phyloP scores from a whole-genome alignment of 2,329 filamentous ascomycete species.

The Cladosporium cucumerinum region DNA sequence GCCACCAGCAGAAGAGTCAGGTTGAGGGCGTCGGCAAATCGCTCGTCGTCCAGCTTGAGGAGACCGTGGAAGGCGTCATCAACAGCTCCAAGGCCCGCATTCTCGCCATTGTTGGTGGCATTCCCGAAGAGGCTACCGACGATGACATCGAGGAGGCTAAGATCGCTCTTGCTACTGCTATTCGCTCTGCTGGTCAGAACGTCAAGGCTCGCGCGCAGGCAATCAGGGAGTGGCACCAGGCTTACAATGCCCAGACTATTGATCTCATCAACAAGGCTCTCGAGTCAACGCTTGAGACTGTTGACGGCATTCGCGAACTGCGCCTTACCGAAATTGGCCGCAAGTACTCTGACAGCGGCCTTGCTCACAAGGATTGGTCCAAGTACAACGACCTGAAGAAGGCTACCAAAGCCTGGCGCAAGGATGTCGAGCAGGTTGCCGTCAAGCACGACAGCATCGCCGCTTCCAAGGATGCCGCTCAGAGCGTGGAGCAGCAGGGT shows the following conservation, averaged over 20 bases:
- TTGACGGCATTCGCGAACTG: constrained; percentile 77
- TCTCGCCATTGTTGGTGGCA: constrained; percentile 48
- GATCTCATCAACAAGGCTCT: constrained; percentile 67
- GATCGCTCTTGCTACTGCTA: constrained; percentile 51
- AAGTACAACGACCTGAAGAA: constrained; percentile 87
- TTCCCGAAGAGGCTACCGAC: constrained; percentile 59
- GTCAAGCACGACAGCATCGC: constrained; percentile 68
- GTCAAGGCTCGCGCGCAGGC: constrained; percentile 76
- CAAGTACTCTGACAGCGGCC: constrained; percentile 90
- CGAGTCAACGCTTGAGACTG: constrained; percentile 75
- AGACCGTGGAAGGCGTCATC: constrained; percentile 63
- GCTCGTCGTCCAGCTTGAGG: constrained; percentile 66
- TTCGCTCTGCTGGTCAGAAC: constrained; percentile 65
- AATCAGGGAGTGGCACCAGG: constrained; percentile 71
- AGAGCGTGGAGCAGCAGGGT: constrained; percentile 69
- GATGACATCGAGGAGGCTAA: constrained; percentile 51
- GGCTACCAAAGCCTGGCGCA: constrained; percentile 79
- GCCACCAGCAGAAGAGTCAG: constrained; percentile 64
- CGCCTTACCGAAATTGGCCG: constrained; percentile 89
- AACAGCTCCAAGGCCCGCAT: constrained; percentile 65
- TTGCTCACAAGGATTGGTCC: constrained; percentile 96
- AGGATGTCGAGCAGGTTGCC: constrained; percentile 74
- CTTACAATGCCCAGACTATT: constrained; percentile 67
- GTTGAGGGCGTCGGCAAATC: constrained; percentile 64
- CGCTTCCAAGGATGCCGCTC: constrained; percentile 63